Base-by-base conservation (phyloP, 257 asterid species). In the Ajuga chamaepitys region DNA sequence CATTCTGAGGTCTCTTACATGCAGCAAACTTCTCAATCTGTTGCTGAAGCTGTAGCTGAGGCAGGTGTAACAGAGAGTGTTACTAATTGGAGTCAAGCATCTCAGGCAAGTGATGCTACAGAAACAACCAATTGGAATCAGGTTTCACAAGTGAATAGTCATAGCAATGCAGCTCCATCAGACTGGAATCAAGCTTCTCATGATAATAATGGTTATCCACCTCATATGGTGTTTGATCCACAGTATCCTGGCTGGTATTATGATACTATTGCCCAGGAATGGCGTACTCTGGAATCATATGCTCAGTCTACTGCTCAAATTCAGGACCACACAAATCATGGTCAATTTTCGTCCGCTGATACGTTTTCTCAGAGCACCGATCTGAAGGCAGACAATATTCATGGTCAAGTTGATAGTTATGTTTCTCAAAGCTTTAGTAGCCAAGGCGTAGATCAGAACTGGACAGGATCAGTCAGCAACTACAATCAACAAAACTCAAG, bases 181-280 rank as follows among this genome's bases (percentile, higher is more conserved):
- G 73, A 66, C 37, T 83, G 90, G 95, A 85, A 82, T 73, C 92
- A 80, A 63, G 72, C 69, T 37, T 78, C 87, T 52, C 64, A 76
- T 38, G 81, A 34, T 45, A 83, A 79, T 66, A 79, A 72, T 64
- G 88, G 81, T 14, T 89, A 94, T 73, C 97, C 99, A 28, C 80
- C 88, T 4, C 88, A 94, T 75, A 88, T 90, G 97, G 82, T 82
- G 50, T 88, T 93, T 70, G 97, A 93, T 86, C 92, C 96, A 73
- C 88, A 83, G 71, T 93, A 87, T 83, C 97, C 97, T 50, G 97
- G 83, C 18, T 93, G 96, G 96, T 89, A 86, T 73, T 93, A 87
- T 69, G 95, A 93, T 75, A 80, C 95, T 40, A 77, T 57, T 73
- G 74, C 88, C 22, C 85, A 79, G 65, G 86, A 85, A 54, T 90